Evolutionary conservation across 2,329 filamentous ascomycete species (phyloP).

Genomic region (Epichloe coenophiala): DNA sequence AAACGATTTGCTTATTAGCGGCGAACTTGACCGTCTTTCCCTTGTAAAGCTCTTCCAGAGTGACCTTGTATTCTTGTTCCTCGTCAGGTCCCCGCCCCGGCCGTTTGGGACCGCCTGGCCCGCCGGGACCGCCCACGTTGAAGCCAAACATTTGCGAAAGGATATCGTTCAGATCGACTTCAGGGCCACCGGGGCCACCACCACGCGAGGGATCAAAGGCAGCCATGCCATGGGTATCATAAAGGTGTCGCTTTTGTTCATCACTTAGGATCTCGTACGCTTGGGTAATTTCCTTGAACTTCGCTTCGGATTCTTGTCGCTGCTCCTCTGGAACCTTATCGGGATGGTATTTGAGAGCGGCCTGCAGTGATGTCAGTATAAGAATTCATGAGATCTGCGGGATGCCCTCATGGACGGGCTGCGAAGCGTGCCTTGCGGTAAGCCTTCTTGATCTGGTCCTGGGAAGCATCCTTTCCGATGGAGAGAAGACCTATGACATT

Average conservation of each 20-base stretch:
- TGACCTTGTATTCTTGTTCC: conserved; percentile 82
- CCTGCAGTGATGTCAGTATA: conserved; percentile 32
- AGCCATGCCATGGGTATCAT: conserved; percentile 90
- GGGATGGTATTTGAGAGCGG: conserved; percentile 77
- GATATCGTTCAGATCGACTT: conserved; percentile 81
- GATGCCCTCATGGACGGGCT: neutral
- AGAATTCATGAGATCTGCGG: conserved; percentile 1
- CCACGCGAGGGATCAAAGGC: conserved; percentile 72
- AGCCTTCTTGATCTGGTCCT: conserved; percentile 83
- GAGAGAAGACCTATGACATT: conserved; percentile 56
- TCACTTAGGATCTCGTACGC: conserved; percentile 97
- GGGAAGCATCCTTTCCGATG: conserved; percentile 56
- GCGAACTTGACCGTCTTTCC: conserved; percentile 96
- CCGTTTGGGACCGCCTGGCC: conserved; percentile 40
- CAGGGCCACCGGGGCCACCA: conserved; percentile 52
- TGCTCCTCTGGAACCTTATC: conserved; percentile 88
- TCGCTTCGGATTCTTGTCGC: conserved; percentile 72
- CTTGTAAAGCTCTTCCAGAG: conserved; percentile 91
- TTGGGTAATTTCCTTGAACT: conserved; percentile 85
- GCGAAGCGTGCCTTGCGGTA: conserved; percentile 69
- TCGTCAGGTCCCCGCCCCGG: conserved; percentile 68
- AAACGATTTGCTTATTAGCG: conserved; percentile 87
- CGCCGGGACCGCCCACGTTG: conserved; percentile 46
- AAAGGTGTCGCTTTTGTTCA: conserved; percentile 82
- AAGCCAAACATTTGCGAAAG: conserved; percentile 85